Percentiles rank a stretch among this genome's conserved stretches.
phyloP scores from a whole-genome alignment of 495 filamentous ascomycete genomes.

The Hypoxylon intermedium region DNA sequence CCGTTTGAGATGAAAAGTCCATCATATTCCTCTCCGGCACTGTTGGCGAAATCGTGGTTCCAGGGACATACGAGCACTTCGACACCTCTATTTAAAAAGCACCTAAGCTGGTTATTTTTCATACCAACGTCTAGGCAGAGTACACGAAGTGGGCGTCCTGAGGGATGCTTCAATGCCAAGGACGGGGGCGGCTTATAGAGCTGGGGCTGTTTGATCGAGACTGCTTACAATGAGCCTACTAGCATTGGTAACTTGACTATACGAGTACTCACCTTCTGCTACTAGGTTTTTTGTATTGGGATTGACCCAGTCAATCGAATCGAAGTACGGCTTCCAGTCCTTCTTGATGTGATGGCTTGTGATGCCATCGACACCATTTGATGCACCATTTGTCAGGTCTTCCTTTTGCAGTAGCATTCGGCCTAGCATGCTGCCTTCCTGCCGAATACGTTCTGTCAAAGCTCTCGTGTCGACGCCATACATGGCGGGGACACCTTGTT shows the following conservation, averaged over 20 bases:
- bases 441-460: conserved; percentile 89
- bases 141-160: conserved; percentile 82
- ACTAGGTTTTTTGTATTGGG: conserved; percentile 93
- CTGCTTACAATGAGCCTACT: conserved; percentile 58
- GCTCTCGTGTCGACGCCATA: conserved; percentile 94
- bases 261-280: conserved; percentile 76
- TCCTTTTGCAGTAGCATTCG: conserved; percentile 78
- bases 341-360: conserved; percentile 37
- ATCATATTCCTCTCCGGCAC: conserved; percentile 83
- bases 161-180: conserved; percentile 76
- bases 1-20: conserved; percentile 98
- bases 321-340: conserved; percentile 72
- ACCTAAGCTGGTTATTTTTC: conserved; percentile 96
- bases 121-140: conserved; percentile 94
- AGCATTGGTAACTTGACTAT: conserved; percentile 1
- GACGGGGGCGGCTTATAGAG: conserved; percentile 75
- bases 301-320: conserved; percentile 83
- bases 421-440: conserved; percentile 95
- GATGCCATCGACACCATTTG: conserved; percentile 45
- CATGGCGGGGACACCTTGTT: conserved; percentile 94
- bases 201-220: conserved; percentile 82
- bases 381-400: conserved; percentile 55
- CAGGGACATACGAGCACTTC: conserved; percentile 95
- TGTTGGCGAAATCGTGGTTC: conserved; percentile 85
- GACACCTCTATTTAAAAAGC: conserved; percentile 87